These are phyloP conservation scores for Trichaptum fuscoviolaceum DNA, from an alignment of 768 basidiomycete genomes.

Conservation along the genomic window DNA sequence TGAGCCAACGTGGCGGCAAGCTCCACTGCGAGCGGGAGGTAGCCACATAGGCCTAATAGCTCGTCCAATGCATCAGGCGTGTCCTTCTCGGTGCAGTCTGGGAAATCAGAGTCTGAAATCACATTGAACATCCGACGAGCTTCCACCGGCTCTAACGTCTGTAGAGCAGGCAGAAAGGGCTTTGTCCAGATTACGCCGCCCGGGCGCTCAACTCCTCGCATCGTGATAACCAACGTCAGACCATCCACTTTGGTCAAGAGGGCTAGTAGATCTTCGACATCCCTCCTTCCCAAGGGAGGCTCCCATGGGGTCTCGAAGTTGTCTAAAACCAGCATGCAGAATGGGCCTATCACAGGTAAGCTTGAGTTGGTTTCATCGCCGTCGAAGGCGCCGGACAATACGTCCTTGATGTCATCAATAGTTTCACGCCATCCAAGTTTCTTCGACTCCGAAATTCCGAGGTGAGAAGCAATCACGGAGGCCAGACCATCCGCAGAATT, in stretches of 20 bases:
- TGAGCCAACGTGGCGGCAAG: not conserved
- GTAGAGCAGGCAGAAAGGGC: not conserved
- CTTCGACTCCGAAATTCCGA: not conserved
- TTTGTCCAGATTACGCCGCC: not conserved
- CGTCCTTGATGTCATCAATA: not conserved
- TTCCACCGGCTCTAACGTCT: not conserved
- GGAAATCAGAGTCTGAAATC: not conserved
- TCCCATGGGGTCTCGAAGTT: not conserved
- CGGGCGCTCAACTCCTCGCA: not conserved
- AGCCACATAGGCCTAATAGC: not conserved
- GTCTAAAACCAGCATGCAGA: not conserved
- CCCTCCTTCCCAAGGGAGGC: not conserved
- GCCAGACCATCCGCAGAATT: not conserved
- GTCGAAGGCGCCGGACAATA: not conserved
- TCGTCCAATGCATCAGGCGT: not conserved
- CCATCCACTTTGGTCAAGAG: not conserved
- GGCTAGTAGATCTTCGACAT: not conserved
- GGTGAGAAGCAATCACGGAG: not conserved
- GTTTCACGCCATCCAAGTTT: not conserved
- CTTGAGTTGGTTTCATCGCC: not conserved
- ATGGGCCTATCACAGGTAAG: not conserved
- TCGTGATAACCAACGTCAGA: not conserved
- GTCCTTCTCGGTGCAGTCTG: not conserved
- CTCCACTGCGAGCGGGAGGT: not conserved
- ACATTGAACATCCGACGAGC: not conserved